Percentiles rank a stretch among this genome's conserved stretches.
Conservation (phyloP, 2,329 filamentous ascomycete species). For the Fusarium sp. region DNA sequence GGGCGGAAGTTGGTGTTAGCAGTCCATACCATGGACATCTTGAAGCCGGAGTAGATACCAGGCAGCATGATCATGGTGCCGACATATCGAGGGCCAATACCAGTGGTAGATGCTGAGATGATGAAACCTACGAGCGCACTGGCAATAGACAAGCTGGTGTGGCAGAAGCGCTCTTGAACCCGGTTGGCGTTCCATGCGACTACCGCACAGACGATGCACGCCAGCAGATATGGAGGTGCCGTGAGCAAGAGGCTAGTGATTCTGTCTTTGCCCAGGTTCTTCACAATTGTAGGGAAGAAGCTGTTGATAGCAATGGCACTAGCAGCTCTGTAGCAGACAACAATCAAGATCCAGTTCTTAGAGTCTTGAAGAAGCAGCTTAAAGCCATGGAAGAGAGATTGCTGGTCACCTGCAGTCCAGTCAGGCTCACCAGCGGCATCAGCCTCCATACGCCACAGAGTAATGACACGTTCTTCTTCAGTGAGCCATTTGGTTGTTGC, state of each 20-base stretch:
- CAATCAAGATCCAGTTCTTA: conserved; percentile 52
- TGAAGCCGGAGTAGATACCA: not conserved
- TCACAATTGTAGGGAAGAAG: conserved; percentile 38
- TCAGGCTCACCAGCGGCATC: conserved; percentile 35
- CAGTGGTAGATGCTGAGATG: not conserved
- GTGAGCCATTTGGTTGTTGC: conserved; percentile 49
- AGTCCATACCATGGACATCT: conserved; percentile 3
- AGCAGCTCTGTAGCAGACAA: conserved; percentile 54
- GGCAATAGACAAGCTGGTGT: conserved; percentile 48
- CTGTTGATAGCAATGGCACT: conserved; percentile 55
- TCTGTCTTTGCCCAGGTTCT: conserved; percentile 10
- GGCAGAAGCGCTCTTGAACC: conserved; percentile 55
- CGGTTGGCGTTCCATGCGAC: conserved; percentile 55
- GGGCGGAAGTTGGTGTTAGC: not conserved
- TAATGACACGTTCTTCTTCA: conserved; percentile 52
- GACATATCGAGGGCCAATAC: not conserved
- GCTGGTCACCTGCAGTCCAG: not conserved
- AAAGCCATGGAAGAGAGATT: conserved; percentile 24
- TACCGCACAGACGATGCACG: conserved; percentile 46
- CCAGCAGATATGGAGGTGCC: conserved; percentile 18
- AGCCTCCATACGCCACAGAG: conserved; percentile 43
- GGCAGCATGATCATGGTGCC: conserved; percentile 5
- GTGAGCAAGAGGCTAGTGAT: conserved; percentile 12
- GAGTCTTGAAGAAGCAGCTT: conserved; percentile 55
- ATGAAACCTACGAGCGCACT: not conserved